Conservation (phyloP, 495 filamentous ascomycete species). For the Aspergillus mulundensis region DNA sequence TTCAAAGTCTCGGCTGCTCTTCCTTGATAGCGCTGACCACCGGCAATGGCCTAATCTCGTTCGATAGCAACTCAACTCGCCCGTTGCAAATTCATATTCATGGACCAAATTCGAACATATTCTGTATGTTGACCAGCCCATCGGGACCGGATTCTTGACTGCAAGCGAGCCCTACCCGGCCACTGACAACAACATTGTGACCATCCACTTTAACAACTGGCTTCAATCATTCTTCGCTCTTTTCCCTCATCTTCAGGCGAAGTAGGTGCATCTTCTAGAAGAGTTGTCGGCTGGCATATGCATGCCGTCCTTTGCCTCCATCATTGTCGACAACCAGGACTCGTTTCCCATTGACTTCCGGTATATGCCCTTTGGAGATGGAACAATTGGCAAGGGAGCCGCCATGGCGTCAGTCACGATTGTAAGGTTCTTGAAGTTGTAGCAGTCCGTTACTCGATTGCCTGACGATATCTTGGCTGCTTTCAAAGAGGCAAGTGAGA, state of each 20-base stretch:
- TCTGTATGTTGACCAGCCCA: constrained; percentile 42
- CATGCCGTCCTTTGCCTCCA: constrained; percentile 38
- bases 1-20: constrained; percentile 45
- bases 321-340: constrained; percentile 28
- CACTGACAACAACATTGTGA: constrained; percentile 25
- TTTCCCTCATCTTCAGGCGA: constrained; percentile 31
- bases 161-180: constrained; percentile 30
- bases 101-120: constrained; percentile 40
- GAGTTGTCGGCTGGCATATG: constrained; percentile 42
- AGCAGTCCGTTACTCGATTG: constrained; percentile 1
- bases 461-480: constrained; percentile 22
- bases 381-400: constrained; percentile 11
- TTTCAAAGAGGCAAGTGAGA: constrained; percentile 29
- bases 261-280: constrained; percentile 38
- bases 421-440: constrained; percentile 11
- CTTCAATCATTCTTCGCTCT: constrained; percentile 32
- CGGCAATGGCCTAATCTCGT: constrained; percentile 55
- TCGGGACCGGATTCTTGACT: constrained; percentile 36
- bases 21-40: constrained; percentile 55
- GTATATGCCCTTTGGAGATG: constrained; percentile 29
- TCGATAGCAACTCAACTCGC: constrained; percentile 42
- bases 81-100: constrained; percentile 43
- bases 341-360: constrained; percentile 28
- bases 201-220: constrained; percentile 34
- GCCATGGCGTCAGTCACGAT: constrained; percentile 4